Percentiles rank a stretch among this genome's conserved stretches.
Evolutionary conservation across 257 asterid genomes (phyloP).

Genomic region (Solanum appendiculatum): DNA sequence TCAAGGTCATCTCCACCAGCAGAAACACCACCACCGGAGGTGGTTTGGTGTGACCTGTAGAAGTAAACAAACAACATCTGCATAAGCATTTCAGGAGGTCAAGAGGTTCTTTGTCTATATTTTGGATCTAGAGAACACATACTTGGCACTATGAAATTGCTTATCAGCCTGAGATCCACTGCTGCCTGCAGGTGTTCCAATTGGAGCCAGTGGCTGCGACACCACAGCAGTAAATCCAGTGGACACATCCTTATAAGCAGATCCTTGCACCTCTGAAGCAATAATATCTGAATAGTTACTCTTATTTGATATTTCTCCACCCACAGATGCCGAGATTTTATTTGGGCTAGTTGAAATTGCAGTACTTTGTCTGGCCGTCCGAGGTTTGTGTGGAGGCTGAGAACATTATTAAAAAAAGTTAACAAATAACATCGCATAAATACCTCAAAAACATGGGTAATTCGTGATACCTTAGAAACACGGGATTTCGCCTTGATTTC

Average conservation of each 20-base stretch:
- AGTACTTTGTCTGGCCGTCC: slow-evolving; percentile 32
- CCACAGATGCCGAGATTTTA: slow-evolving; percentile 22
- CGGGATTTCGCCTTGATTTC: slow-evolving; percentile 74
- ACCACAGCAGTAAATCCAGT: slow-evolving; percentile 20
- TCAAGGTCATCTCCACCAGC: slow-evolving; percentile 35
- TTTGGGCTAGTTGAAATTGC: slow-evolving; percentile 33
- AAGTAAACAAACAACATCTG: slow-evolving; percentile 3
- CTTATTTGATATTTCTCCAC: slow-evolving; percentile 28
- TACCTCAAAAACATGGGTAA: not conserved
- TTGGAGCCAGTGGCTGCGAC: slow-evolving; percentile 54
- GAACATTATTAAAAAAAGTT: not conserved
- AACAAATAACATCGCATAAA: not conserved
- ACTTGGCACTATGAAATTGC: slow-evolving; percentile 36
- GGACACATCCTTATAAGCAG: slow-evolving; percentile 33
- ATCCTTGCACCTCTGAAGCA: slow-evolving; percentile 34
- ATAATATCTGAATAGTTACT: slow-evolving; percentile 20
- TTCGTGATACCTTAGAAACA: slow-evolving; percentile 45
- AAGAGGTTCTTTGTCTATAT: not conserved
- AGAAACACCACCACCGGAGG: slow-evolving; percentile 28
- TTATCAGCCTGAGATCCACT: slow-evolving; percentile 34
- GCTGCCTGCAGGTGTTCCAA: slow-evolving; percentile 58
- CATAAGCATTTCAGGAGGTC: slow-evolving; percentile 2
- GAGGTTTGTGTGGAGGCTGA: slow-evolving; percentile 53
- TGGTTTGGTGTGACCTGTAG: slow-evolving; percentile 43
- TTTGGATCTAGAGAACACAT: slow-evolving; percentile 6